Conservation (phyloP, 2,329 filamentous ascomycete species). For the Lasiodiplodia theobromae region DNA sequence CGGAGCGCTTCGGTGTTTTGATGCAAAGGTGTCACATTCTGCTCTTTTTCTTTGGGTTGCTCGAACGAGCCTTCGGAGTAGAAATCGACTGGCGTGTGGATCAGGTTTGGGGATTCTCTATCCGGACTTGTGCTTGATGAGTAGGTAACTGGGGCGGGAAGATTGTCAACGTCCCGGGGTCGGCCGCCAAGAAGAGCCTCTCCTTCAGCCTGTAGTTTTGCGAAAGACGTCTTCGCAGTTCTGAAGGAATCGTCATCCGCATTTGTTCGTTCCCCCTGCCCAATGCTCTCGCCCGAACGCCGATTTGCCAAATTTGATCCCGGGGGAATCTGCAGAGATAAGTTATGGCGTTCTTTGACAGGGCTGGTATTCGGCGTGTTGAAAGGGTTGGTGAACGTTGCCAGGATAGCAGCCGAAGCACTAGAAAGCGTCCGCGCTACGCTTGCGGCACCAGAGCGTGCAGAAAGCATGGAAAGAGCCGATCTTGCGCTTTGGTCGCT, state of each 20-base stretch:
- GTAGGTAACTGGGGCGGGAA: conserved; percentile 4
- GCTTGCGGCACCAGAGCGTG: conserved; percentile 48
- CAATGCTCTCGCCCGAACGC: conserved; percentile 46
- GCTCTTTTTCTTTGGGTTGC: background rate
- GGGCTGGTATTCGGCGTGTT: conserved; percentile 44
- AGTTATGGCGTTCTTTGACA: conserved; percentile 5
- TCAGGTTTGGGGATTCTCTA: conserved; percentile 10
- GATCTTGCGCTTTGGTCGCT: conserved; percentile 59
- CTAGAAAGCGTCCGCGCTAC: conserved; percentile 55
- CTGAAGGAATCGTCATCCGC: conserved; percentile 59
- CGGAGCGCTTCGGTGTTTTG: background rate
- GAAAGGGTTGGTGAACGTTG: conserved; percentile 42
- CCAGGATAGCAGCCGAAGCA: conserved; percentile 50
- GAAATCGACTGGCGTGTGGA: conserved; percentile 12
- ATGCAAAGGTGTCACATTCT: background rate
- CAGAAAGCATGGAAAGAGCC: conserved; percentile 51
- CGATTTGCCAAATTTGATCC: background rate
- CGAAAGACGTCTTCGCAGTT: conserved; percentile 58
- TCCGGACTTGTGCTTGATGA: conserved; percentile 4
- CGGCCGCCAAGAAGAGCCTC: conserved; percentile 58
- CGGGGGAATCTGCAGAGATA: conserved; percentile 21
- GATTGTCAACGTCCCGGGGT: conserved; percentile 36
- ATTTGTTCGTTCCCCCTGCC: conserved; percentile 40
- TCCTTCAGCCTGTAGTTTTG: conserved; percentile 59
- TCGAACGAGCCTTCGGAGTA: background rate